Evolutionary conservation across 495 filamentous ascomycete genomes (phyloP).

Genomic region (Margaritispora aquatica): DNA sequence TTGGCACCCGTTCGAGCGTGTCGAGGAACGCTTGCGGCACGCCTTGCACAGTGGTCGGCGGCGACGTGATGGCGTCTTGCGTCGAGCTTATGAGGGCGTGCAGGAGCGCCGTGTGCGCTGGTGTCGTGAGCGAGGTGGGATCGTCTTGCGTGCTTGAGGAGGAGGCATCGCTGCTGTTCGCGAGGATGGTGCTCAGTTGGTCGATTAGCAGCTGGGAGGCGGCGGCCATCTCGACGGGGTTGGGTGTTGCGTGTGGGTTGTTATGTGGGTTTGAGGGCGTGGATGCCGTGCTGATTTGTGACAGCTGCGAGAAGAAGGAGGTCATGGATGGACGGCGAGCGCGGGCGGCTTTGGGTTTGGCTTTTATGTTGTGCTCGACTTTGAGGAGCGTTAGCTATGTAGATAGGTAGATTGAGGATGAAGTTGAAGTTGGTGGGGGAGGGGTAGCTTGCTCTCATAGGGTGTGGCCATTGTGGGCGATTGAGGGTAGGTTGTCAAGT

Average conservation of each 20-base stretch:
- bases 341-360: constrained; percentile 26
- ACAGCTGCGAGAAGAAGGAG: constrained; percentile 76
- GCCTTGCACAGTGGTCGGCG: constrained; percentile 63
- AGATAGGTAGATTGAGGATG: neutral
- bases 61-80: constrained; percentile 54
- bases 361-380: constrained; percentile 82
- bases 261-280: constrained; percentile 34
- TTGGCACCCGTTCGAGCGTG: constrained; percentile 71
- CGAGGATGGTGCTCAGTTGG: constrained; percentile 29
- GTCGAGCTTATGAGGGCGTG: constrained; percentile 55
- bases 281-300: constrained; percentile 50
- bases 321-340: constrained; percentile 73
- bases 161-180: too few relatives aligned
- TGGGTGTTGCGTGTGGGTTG: constrained; percentile 61
- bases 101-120: constrained; percentile 44
- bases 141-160: too few relatives aligned
- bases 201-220: constrained; percentile 47
- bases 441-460: constrained; percentile 15
- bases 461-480: constrained; percentile 17
- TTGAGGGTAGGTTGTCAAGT: neutral
- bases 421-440: neutral
- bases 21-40: constrained; percentile 78
- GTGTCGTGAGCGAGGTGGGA: too few relatives aligned
- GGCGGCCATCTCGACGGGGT: constrained; percentile 66
- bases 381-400: neutral